Conservation (phyloP, 106 monocot genomes). For the Platanthera zijinensis region DNA sequence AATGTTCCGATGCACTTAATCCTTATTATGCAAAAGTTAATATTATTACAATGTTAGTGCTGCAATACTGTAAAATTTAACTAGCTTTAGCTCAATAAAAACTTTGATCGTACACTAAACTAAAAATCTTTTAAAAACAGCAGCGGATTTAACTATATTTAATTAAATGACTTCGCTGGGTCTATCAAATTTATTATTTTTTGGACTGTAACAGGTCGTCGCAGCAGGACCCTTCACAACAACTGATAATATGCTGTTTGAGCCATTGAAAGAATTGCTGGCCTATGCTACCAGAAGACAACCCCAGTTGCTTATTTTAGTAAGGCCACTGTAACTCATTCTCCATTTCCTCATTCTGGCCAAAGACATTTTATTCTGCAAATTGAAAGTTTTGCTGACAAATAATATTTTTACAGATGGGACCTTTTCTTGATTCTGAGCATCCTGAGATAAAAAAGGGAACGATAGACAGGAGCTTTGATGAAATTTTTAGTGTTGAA, state of each 20-base stretch:
- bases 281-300: slow-evolving; percentile 88
- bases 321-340: slow-evolving; percentile 10
- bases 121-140: too few relatives aligned
- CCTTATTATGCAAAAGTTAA: too few relatives aligned
- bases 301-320: slow-evolving; percentile 84
- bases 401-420: slow-evolving; percentile 47
- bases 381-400: not conserved
- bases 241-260: slow-evolving; percentile 85
- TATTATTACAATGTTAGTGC: too few relatives aligned
- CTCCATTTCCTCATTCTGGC: not conserved
- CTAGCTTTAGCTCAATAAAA: too few relatives aligned
- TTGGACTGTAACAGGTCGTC: slow-evolving; percentile 39
- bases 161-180: not conserved
- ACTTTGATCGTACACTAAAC: too few relatives aligned
- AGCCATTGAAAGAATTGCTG: slow-evolving; percentile 84
- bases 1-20: too few relatives aligned
- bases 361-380: not conserved
- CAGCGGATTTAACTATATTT: not conserved
- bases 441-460: slow-evolving; percentile 92
- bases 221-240: slow-evolving; percentile 94
- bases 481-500: slow-evolving; percentile 74
- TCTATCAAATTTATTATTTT: not conserved
- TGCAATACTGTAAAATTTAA: too few relatives aligned
- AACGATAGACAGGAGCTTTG: slow-evolving; percentile 56
- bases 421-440: slow-evolving; percentile 94